These are phyloP conservation scores for Calonectria naviculata DNA, from an alignment of 2,329 filamentous ascomycete genomes.

Conservation along the genomic window DNA sequence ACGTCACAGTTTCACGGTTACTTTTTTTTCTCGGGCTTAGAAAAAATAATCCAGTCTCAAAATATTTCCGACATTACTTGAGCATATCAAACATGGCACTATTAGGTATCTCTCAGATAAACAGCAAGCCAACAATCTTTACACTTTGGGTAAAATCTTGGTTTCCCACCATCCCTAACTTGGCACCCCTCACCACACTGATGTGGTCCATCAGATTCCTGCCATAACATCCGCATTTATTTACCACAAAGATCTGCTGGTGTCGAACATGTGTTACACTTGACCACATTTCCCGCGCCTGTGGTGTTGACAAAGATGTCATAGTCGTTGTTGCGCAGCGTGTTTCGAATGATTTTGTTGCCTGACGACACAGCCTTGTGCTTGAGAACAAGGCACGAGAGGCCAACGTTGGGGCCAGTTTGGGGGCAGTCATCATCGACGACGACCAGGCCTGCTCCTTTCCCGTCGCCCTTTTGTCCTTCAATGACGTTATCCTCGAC, in stretches of 20 bases:
- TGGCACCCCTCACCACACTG: background rate
- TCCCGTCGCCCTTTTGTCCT: constrained; percentile 32
- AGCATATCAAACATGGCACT: too few relatives aligned
- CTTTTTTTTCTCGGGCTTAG: too few relatives aligned
- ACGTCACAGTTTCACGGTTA: too few relatives aligned
- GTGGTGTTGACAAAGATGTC: constrained; percentile 35
- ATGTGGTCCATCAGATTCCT: background rate
- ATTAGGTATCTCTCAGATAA: too few relatives aligned
- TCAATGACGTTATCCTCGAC: constrained; percentile 43
- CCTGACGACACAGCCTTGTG: constrained; percentile 31
- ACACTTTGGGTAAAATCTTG: too few relatives aligned
- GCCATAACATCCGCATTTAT: background rate
- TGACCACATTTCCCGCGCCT: constrained; percentile 37
- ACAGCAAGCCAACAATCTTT: too few relatives aligned
- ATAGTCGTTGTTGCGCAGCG: constrained; percentile 41
- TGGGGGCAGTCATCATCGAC: constrained; percentile 37
- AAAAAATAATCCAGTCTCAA: too few relatives aligned
- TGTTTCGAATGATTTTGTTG: constrained; percentile 45
- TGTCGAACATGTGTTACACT: constrained; percentile 37
- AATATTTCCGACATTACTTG: too few relatives aligned
- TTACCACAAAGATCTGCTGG: background rate
- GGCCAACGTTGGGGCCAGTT: background rate
- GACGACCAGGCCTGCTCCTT: constrained; percentile 35
- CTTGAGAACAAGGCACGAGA: constrained; percentile 26
- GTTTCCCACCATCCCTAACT: too few relatives aligned